Percentiles rank a stretch among this genome's conserved stretches.
These are phyloP conservation scores for Eucalyptus cladocalyx DNA, from an alignment of 345 rosid species.

Conservation along the genomic window DNA sequence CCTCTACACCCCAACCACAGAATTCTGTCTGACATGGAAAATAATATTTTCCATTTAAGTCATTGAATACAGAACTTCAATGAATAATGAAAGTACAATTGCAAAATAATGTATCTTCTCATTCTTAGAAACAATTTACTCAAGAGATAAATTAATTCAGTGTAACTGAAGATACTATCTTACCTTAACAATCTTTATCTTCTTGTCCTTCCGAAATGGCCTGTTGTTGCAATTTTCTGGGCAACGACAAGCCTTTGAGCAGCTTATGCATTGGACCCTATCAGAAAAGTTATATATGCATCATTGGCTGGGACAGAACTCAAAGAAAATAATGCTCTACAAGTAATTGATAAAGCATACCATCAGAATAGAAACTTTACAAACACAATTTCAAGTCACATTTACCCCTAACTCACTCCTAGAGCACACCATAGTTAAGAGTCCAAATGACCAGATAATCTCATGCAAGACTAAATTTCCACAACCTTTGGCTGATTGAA, in stretches of 20 bases:
- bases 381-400: neutral
- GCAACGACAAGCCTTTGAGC: slow-evolving; percentile 81
- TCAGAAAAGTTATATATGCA: neutral
- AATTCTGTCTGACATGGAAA: slow-evolving; percentile 50
- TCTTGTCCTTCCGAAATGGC: slow-evolving; percentile 90
- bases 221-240: slow-evolving; percentile 80
- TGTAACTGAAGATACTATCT: neutral
- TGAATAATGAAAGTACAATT: neutral
- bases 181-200: slow-evolving; percentile 76
- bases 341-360: neutral
- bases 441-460: neutral
- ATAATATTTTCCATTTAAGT: neutral
- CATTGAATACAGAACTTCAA: neutral
- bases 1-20: slow-evolving; percentile 98
- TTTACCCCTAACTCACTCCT: neutral
- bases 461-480: neutral
- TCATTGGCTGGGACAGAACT: neutral
- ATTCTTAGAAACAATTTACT: neutral
- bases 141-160: neutral
- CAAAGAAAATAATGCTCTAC: neutral
- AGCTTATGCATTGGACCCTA: slow-evolving; percentile 88
- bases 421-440: neutral
- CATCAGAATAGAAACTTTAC: neutral
- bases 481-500: neutral
- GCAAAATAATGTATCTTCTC: neutral